Evolutionary conservation across 1,284 basidiomycete species (phyloP).

Genomic region (Sporisorium sorghi): DNA sequence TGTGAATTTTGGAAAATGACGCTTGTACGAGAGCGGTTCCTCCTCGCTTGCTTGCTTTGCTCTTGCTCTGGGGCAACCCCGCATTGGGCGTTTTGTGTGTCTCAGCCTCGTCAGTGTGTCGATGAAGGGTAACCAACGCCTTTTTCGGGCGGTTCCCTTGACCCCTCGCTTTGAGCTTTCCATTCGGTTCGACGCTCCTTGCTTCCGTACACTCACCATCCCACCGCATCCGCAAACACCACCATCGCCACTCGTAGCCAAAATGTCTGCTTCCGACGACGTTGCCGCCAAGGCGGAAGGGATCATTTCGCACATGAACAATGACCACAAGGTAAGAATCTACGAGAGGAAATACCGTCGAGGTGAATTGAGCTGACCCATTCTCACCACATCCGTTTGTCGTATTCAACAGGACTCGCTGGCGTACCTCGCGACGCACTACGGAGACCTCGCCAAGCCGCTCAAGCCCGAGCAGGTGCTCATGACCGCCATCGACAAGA

Average conservation of each 20-base stretch:
- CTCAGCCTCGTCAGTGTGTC: background rate
- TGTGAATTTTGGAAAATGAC: too few relatives aligned
- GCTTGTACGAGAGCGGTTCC: background rate
- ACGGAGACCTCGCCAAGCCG: slow-evolving; percentile 36
- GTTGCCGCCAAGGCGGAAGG: slow-evolving; percentile 45
- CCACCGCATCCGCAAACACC: background rate
- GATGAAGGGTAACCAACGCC: background rate
- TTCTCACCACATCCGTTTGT: background rate
- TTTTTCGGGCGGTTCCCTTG: background rate
- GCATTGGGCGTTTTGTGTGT: slow-evolving; percentile 1
- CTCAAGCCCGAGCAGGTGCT: slow-evolving; percentile 44
- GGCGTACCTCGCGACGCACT: slow-evolving; percentile 49
- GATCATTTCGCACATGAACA: slow-evolving; percentile 54
- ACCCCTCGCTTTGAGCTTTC: slow-evolving; percentile 1
- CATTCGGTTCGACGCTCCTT: slow-evolving; percentile 7
- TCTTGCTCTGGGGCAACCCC: background rate
- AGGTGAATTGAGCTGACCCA: background rate
- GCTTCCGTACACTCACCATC: slow-evolving; percentile 7
- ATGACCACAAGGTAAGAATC: slow-evolving; percentile 45
- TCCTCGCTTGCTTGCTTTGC: slow-evolving; percentile 1
- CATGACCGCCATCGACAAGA: slow-evolving; percentile 52
- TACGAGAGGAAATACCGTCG: too few relatives aligned
- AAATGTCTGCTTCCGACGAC: slow-evolving; percentile 32
- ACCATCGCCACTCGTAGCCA: slow-evolving; percentile 1
- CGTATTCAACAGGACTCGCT: slow-evolving; percentile 32